Percentiles rank a stretch among this genome's conserved stretches.
phyloP scores from a whole-genome alignment of 1,284 basidiomycete species.

The Puccinia polysora region DNA sequence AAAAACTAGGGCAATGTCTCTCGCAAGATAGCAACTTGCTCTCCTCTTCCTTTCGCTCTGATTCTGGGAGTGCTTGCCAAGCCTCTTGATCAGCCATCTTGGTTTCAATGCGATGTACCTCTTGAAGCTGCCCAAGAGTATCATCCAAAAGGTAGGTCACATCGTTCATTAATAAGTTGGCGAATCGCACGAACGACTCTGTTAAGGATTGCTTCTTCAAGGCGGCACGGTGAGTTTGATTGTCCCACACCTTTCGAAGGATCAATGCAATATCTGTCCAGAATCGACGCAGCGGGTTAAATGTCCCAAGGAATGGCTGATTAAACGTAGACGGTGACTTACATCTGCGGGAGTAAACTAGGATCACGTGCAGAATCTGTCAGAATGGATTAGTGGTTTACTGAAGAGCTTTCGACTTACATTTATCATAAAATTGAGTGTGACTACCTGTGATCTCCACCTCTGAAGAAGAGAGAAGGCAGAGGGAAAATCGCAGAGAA shows the following conservation, averaged over 20 bases:
- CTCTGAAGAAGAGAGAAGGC: too few species aligned
- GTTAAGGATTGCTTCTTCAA: slow-evolving; percentile 74
- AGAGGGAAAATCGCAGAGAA: too few species aligned
- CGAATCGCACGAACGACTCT: slow-evolving; percentile 87
- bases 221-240: slow-evolving; percentile 76
- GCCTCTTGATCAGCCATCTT: slow-evolving; percentile 71
- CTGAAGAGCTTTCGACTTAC: slow-evolving; percentile 2
- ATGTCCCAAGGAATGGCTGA: neutral
- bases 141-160: slow-evolving; percentile 98
- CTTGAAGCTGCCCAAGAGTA: slow-evolving; percentile 78
- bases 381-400: slow-evolving; percentile 7
- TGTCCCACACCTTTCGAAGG: slow-evolving; percentile 81
- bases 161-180: slow-evolving; percentile 98
- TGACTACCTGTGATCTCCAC: slow-evolving; percentile 95
- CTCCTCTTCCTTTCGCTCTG: slow-evolving; percentile 79
- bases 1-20: slow-evolving; percentile 76
- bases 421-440: slow-evolving; percentile 98
- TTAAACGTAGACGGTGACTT: neutral
- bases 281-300: neutral
- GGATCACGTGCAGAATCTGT: neutral
- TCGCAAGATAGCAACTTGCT: slow-evolving; percentile 72
- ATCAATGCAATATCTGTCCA: slow-evolving; percentile 68
- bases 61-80: slow-evolving; percentile 65
- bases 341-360: slow-evolving; percentile 43
- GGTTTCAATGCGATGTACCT: slow-evolving; percentile 77